phyloP scores from a whole-genome alignment of 2,329 filamentous ascomycete species.

The Blastomyces parvus region DNA sequence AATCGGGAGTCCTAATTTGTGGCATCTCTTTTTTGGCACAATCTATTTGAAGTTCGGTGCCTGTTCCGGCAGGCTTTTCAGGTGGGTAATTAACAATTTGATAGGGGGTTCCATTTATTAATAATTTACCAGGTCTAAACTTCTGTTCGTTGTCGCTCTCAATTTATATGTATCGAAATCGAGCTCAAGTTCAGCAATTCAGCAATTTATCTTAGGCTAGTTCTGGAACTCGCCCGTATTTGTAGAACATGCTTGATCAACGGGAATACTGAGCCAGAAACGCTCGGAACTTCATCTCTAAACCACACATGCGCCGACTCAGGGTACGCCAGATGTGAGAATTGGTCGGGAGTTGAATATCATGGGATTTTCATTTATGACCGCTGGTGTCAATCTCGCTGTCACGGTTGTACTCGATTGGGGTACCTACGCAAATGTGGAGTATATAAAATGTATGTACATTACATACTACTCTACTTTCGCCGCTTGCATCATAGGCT shows the following conservation, averaged over 20 bases:
- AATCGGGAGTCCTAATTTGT: background rate
- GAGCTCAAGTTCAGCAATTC: background rate
- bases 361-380: background rate
- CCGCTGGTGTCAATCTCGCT: background rate
- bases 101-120: background rate
- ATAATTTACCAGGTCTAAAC: background rate
- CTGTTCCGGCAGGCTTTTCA: background rate
- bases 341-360: background rate
- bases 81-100: background rate
- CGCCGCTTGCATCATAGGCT: conserved; percentile 2
- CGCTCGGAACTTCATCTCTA: no score
- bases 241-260: no score
- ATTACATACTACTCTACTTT: background rate
- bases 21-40: background rate
- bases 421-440: background rate
- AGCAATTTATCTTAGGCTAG: background rate
- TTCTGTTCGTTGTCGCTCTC: background rate
- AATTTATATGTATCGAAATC: background rate
- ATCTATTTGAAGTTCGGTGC: background rate
- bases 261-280: no score
- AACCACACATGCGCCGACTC: background rate
- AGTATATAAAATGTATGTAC: background rate
- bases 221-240: background rate
- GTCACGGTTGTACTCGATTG: conserved; percentile 1
- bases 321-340: background rate